A percentile compares a stretch with the other conserved stretches of the same genome.
These are phyloP conservation scores for Xanthoconium purpureum DNA, from an alignment of 768 basidiomycete genomes.

Conservation along the genomic window DNA sequence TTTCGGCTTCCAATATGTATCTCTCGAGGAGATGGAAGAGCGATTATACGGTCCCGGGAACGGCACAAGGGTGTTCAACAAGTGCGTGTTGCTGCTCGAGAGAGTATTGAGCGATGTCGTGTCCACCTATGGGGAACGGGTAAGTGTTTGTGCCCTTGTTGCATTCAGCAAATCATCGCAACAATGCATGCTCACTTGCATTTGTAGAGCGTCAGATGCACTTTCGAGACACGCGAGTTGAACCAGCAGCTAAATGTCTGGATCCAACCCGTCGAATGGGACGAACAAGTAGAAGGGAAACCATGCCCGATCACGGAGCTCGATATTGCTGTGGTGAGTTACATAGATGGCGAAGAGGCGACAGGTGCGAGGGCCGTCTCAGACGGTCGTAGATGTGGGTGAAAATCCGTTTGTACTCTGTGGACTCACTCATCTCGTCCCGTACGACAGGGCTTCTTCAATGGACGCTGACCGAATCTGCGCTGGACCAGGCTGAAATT, in stretches of 20 bases:
- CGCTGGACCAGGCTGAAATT: conserved; percentile 33
- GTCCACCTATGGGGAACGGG: conserved; percentile 62
- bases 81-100: conserved; percentile 72
- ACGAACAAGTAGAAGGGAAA: conserved; percentile 32
- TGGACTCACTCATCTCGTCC: neutral
- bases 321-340: conserved; percentile 46
- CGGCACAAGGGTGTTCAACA: conserved; percentile 73
- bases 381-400: conserved; percentile 19
- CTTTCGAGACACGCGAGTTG: conserved; percentile 54
- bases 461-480: conserved; percentile 45
- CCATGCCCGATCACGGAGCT: conserved; percentile 55
- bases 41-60: conserved; percentile 58
- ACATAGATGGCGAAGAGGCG: conserved; percentile 37
- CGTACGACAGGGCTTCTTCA: conserved; percentile 53
- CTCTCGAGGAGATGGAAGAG: conserved; percentile 84
- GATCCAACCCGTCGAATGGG: conserved; percentile 59
- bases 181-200: neutral
- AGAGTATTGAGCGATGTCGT: conserved; percentile 55
- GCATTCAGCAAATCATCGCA: neutral
- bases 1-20: conserved; percentile 93
- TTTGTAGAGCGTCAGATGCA: conserved; percentile 52
- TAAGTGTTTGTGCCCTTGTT: conserved; percentile 30
- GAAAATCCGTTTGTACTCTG: neutral
- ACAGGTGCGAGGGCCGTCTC: conserved; percentile 38
- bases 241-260: conserved; percentile 53